Evolutionary conservation across 495 filamentous ascomycete species (phyloP).

Genomic region (Talaromyces trachyspermus): DNA sequence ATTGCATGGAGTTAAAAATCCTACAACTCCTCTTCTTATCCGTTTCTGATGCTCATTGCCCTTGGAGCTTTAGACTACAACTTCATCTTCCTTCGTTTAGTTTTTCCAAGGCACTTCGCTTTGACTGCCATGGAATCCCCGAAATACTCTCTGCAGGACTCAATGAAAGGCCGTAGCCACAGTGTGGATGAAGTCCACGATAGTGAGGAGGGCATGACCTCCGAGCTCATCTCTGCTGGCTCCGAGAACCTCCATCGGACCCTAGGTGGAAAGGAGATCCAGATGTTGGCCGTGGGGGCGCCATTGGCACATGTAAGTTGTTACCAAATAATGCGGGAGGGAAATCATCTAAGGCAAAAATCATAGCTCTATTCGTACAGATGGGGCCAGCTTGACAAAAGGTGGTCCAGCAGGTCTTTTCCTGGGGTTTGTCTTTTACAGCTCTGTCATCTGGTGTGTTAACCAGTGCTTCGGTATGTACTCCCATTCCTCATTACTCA

Average conservation of each 20-base stretch:
- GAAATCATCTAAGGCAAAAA: background rate
- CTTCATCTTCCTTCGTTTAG: background rate
- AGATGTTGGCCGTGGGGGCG: slow-evolving; percentile 68
- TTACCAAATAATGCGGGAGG: background rate
- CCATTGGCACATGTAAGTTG: slow-evolving; percentile 54
- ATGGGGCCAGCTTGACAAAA: slow-evolving; percentile 60
- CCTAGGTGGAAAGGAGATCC: slow-evolving; percentile 54
- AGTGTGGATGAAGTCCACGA: slow-evolving; percentile 7
- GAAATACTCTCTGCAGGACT: background rate
- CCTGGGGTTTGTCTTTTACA: slow-evolving; percentile 53
- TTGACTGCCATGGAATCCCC: background rate
- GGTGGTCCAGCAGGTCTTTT: slow-evolving; percentile 69
- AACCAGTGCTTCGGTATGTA: slow-evolving; percentile 50
- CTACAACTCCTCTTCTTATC: background rate
- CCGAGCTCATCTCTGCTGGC: slow-evolving; percentile 18
- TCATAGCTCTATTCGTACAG: slow-evolving; percentile 55
- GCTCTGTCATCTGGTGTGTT: slow-evolving; percentile 19
- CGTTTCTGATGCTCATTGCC: background rate
- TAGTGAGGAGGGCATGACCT: slow-evolving; percentile 10
- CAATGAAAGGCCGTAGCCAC: slow-evolving; percentile 3
- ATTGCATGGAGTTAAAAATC: background rate
- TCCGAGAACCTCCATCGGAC: slow-evolving; percentile 39
- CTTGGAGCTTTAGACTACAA: background rate
- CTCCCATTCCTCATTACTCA: too few relatives aligned
- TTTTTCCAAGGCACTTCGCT: background rate